Evolutionary conservation across 2,329 filamentous ascomycete genomes (phyloP), one percentile per base, ranked within the genome.

Genomic region (Cladophialophora psammophila): DNA sequence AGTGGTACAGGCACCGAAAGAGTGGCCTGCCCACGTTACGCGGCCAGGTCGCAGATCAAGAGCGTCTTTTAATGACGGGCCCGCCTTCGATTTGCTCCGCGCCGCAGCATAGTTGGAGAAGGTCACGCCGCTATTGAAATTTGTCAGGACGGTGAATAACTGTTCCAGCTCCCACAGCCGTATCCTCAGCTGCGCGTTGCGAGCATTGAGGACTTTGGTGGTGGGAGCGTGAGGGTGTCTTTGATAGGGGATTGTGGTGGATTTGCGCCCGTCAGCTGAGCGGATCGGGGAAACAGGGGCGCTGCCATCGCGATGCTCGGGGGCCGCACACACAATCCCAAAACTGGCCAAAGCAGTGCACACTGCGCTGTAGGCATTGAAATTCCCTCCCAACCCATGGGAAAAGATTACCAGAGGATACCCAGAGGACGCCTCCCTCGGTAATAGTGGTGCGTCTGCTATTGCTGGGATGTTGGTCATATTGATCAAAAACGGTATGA

Each of bases 331-430:
- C 7, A 95, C 87, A 26, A 94, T 84, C 48, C 93, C 93, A 74
- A 95, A 89, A 20, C 91, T 93, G 4, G 93, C 91, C 34, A 96
- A 80, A 0, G 91, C 92, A 15, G 91, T 91, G 18, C 86, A 90
- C 31, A 96, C 80, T 74, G 94, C 90, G n/a, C 91, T 94, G 80
- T 96, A 96, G 10, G 91, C 88, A 74, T 95, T 95, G 71, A 91
- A 86, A 67, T 87, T 90, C 42, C 93, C 93, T 42, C 91, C 93
- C 1, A 96, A 83, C 0, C 93, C 93, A 75, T 96, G 93, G 1
- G 92, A 95, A 79, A 96, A 96, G 69, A 96, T 83, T 81, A 93
- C 88, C 0, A 92, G 90, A 0, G 93, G 92, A 90, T 91, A 95
- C 80, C 87, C 82, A 79, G 10, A 80, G 74, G 66, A 87, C 74